Evolutionary conservation across 139 green algal species (phyloP), one percentile per base, ranked within the genome.

Genomic region (Chlamydomonas applanata): DNA sequence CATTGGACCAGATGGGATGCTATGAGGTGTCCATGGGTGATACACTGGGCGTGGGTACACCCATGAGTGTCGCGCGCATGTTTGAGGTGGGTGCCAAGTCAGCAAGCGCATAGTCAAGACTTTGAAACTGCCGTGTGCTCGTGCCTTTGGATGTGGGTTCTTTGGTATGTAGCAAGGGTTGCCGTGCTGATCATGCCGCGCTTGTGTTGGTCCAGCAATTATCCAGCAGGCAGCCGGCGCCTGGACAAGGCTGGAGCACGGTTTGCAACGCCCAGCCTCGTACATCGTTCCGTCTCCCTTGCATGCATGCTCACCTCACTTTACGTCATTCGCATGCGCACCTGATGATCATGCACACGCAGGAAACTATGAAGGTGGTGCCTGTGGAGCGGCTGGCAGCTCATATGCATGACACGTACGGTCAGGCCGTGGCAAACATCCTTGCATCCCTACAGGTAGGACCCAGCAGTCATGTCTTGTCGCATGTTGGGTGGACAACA

Each of bases 371-470:
- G 22, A 82, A 72, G 59, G 64, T 45, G 70, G 63, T 97, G 29
- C 87, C 89, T 0, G 54, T 79, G 0, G 35, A 75, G 9, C 65
- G 61, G 52, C 76, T 98, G 24, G 94, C 93, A 20, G 92, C 91
- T 16, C 94, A 98, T 56, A 91, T 97, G 81, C 94, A 98, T 72
- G 93, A 98, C 82, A 98, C 94, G 13, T 98, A 97, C 69, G 94
- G 94, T 17, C 90, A 97, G 73, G 94, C 87, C 1, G 60, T 98
- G 2, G 90, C 91, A 22, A 98, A 98, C 85, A 93, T 97, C 36
- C 76, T 95, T n/a, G 74, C 86, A 0, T 72, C 93, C 0, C 77
- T 98, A 29, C 88, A 91, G 56, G 59, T 93, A n/a, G n/a, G n/a
- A n/a, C n/a, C n/a, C n/a, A n/a, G n/a, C n/a, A n/a, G n/a, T n/a